Base-by-base conservation (phyloP, 2,329 filamentous ascomycete genomes). In the Dothistroma septosporum region DNA sequence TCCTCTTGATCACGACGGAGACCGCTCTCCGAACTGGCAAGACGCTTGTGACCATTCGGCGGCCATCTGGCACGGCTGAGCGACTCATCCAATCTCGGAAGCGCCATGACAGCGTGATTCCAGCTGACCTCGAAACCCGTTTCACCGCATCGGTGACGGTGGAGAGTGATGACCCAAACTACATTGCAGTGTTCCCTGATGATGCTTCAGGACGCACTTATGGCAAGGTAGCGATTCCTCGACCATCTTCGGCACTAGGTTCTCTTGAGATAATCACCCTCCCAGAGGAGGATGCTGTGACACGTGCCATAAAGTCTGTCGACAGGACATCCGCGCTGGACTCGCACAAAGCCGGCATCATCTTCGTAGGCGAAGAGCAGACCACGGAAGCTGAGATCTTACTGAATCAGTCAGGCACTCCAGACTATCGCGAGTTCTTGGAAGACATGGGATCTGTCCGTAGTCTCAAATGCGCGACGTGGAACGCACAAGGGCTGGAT, bases 401-500 rank as follows among this genome's bases (percentile, higher is more conserved):
- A 31, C 84, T 89, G 68, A 99, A 99, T 67, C 86, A 90, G 4
- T 87, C 86, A 32, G 94, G 94, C 28, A 96, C 91, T 65, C 85
- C 86, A 49, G 92, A 96, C 70, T 99, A 97, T 70, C 87, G 91
- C 10, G 85, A 90, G 48, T 96, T 99, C 69, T 78, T 99, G 24
- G 86, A 88, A 61, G 87, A 88, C 3, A 81, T 99, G 16, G 94
- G 94, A 19, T 91, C 89, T 4, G 80, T 95, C 59, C 91, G 92
- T 4, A 87, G 85, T 59, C 81, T 99, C 31, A 88, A 92, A 69
- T 90, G 87, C 22, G 90, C 92, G 10, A 89, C 85, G 22, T 95
- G 96, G 79, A 97, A 99, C 70, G 92, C 92, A 0, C 93, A 97
- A 70, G 94, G 94, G 3, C 79, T 99, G 28, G 92, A 97, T 73